Conservation (phyloP, 176 grass and related monocot species). For the Oryza glaberrima region DNA sequence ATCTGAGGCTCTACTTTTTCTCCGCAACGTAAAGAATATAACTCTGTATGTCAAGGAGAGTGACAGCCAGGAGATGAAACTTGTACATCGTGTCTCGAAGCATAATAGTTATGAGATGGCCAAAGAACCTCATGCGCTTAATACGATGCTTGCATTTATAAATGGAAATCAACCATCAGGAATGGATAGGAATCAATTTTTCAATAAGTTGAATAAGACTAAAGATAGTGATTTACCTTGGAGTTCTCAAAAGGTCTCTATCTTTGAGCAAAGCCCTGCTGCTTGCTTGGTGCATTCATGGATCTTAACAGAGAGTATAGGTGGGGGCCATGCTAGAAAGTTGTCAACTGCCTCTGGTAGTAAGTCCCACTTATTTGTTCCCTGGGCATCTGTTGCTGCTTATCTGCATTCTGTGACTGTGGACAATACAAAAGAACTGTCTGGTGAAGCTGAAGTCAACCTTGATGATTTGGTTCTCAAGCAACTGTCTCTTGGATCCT, state of each 20-base stretch:
- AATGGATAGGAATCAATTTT: conserved; percentile 86
- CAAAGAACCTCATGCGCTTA: conserved; percentile 73
- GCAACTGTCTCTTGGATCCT: conserved; percentile 55
- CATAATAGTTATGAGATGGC: conserved; percentile 47
- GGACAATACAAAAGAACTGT: conserved; percentile 66
- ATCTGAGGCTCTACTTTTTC: conserved; percentile 87
- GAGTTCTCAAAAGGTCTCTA: conserved; percentile 78
- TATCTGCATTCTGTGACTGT: conserved; percentile 80
- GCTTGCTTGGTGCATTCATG: conserved; percentile 64
- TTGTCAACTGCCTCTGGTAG: conserved; percentile 70
- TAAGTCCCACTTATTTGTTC: conserved; percentile 86
- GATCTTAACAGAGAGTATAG: conserved; percentile 90
- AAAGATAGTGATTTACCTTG: conserved; percentile 86
- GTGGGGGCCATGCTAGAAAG: conserved; percentile 79
- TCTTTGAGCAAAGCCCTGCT: conserved; percentile 70
- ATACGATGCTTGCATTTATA: conserved; percentile 77
- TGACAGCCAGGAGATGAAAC: conserved; percentile 66
- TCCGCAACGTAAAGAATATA: conserved; percentile 86
- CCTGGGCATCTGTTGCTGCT: conserved; percentile 95
- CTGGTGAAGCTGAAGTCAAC: conserved; percentile 54
- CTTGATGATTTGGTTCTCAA: conserved; percentile 45
- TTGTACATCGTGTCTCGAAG: conserved; percentile 76
- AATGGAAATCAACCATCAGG: conserved; percentile 66
- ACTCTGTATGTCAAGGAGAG: conserved; percentile 87
- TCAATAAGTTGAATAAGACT: conserved; percentile 84